These are phyloP conservation scores for Cyclaneusma minus DNA, from an alignment of 2,329 filamentous ascomycete species.

Conservation along the genomic window DNA sequence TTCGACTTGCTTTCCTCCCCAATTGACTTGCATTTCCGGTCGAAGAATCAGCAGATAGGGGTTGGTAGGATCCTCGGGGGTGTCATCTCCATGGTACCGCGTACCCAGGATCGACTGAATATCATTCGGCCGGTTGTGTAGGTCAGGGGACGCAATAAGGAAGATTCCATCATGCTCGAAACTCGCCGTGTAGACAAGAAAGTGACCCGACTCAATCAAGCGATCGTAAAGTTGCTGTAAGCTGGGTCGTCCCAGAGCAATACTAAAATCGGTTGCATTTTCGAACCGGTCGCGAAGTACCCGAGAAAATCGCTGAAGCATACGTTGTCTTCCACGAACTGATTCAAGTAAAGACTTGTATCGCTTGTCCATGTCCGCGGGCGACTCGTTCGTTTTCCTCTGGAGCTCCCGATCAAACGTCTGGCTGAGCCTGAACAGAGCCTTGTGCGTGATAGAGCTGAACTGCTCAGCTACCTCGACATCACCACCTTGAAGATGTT, in stretches of 20 bases:
- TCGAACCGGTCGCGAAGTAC: constrained; percentile 89
- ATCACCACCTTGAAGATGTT: constrained; percentile 82
- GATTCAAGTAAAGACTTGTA: constrained; percentile 95
- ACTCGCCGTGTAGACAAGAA: constrained; percentile 60
- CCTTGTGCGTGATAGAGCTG: constrained; percentile 83
- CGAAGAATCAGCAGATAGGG: constrained; percentile 76
- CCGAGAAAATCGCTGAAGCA: constrained; percentile 87
- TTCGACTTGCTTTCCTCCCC: constrained; percentile 65
- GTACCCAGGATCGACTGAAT: constrained; percentile 77
- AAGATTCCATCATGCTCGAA: constrained; percentile 64
- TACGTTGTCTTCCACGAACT: constrained; percentile 86
- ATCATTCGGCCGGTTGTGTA: constrained; percentile 62
- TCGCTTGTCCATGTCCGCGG: constrained; percentile 83
- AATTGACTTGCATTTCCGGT: constrained; percentile 63
- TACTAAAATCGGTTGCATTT: constrained; percentile 89
- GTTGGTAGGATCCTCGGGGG: constrained; percentile 58
- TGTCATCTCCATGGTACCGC: constrained; percentile 55
- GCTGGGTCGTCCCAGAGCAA: constrained; percentile 51
- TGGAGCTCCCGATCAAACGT: constrained; percentile 90
- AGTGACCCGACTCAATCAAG: constrained; percentile 69
- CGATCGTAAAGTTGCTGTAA: constrained; percentile 68
- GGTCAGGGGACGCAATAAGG: constrained; percentile 68
- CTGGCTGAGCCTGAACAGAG: constrained; percentile 69
- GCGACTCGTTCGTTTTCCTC: constrained; percentile 67
- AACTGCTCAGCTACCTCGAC: constrained; percentile 98